These are phyloP conservation scores for Daucus carota DNA, from an alignment of 129 eudicot genomes.

Conservation along the genomic window DH1_v3.0 NC_030381.2:42969501-42970000, in stretches of 20 bases:
- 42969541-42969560: constrained; percentile 47
- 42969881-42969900: background rate
- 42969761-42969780: constrained; percentile 44
- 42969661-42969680: background rate
- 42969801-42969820: constrained; percentile 6
- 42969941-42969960: no score
- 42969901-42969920: background rate
- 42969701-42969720: constrained; percentile 18
- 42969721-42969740: constrained; percentile 58
- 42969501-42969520: constrained; percentile 22
- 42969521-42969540: constrained; percentile 34
- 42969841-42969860: background rate
- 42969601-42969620: constrained; percentile 39
- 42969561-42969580: constrained; percentile 33
- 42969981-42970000: background rate
- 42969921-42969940: background rate
- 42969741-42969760: constrained; percentile 48
- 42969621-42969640: constrained; percentile 16
- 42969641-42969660: background rate
- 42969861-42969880: no score
- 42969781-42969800: constrained; percentile 50
- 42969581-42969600: constrained; percentile 48
- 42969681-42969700: background rate
- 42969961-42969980: background rate
- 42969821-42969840: background rate